Percentiles rank a stretch among this genome's conserved stretches.
These are phyloP conservation scores for Boletus pseudopeckii DNA, from an alignment of 768 basidiomycete species.

Conservation along the genomic window DNA sequence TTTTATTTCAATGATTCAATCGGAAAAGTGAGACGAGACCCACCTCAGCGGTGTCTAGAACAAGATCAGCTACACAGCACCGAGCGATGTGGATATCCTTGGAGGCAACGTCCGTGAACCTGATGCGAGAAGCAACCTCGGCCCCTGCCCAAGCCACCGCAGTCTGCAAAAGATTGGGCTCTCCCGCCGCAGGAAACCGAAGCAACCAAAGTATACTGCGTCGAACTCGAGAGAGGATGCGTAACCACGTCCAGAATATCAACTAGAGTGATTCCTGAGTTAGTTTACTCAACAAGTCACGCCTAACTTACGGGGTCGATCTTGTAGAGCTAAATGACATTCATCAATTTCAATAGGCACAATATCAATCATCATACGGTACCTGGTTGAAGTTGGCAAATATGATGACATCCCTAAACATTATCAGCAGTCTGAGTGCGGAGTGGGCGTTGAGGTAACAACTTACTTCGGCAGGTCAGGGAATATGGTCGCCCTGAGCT, in stretches of 20 bases:
- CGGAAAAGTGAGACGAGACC: not conserved
- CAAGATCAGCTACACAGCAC: constrained; percentile 46
- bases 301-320: constrained; percentile 35
- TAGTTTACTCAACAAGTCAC: not conserved
- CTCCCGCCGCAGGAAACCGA: constrained; percentile 48
- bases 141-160: constrained; percentile 44
- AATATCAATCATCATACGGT: constrained; percentile 4
- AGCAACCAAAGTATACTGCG: constrained; percentile 52
- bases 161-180: constrained; percentile 40
- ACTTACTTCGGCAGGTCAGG: constrained; percentile 43
- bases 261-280: constrained; percentile 23
- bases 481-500: constrained; percentile 39
- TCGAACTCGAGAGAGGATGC: constrained; percentile 41
- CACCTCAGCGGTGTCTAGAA: constrained; percentile 52
- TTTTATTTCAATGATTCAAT: not conserved
- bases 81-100: constrained; percentile 46
- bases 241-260: constrained; percentile 48
- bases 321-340: constrained; percentile 41
- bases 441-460: not conserved
- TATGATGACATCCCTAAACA: constrained; percentile 39
- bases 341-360: constrained; percentile 5
- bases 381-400: constrained; percentile 57
- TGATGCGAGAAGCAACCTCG: constrained; percentile 43
- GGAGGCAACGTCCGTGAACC: constrained; percentile 46
- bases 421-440: not conserved